Evolutionary conservation across 1,284 basidiomycete species (phyloP), one percentile per base, ranked within the genome.

Genomic region (Naganishia albida): DNA sequence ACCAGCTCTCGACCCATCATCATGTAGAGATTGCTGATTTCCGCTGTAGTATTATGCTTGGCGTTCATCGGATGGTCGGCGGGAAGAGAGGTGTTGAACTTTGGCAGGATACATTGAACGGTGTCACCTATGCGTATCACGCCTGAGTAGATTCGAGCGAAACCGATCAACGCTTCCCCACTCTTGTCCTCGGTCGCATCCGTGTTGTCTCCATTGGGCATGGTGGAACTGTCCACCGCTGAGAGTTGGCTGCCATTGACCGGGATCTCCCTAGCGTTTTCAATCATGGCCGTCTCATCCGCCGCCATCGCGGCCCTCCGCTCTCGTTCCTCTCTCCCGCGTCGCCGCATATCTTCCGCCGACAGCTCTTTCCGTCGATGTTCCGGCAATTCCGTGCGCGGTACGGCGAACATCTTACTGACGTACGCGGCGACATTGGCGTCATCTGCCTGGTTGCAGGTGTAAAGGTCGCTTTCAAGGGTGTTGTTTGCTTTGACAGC

Each of bases 1-100:
- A 92, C 86, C 20, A 99, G 83, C 73, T 98, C 94, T 44, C 92
- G 83, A 2, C 96, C 96, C 96, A 99, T 99, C 91, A 99, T 97
- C 70, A 90, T 87, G 80, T 98, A 99, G 63, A 99, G 79, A 7
- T 87, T 87, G 67, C 88, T 85, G 6, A 93, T 85, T 23, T 81
- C 83, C 18, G 88, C 83, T 10, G 81, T 77, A n/a, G 70, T 74
- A 53, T 93, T 72, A 74, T 90, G 85, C 69, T 85, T 85, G n/a
- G 78, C 80, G 77, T 96, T 95, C 38, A 80, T 78, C 8, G 87
- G 84, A 72, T 95, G 87, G 1, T 80, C 80, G 0, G 89, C 87
- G 2, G 83, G 83, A 4, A 91, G 80, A 1, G 83, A 69, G n/a
- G 84, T 74, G 72, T 88, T 86, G 81, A 93, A 98, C 80, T 97